Conservation (phyloP, 2,329 filamentous ascomycete species). For the Westerdykella aurantiaca region DNA sequence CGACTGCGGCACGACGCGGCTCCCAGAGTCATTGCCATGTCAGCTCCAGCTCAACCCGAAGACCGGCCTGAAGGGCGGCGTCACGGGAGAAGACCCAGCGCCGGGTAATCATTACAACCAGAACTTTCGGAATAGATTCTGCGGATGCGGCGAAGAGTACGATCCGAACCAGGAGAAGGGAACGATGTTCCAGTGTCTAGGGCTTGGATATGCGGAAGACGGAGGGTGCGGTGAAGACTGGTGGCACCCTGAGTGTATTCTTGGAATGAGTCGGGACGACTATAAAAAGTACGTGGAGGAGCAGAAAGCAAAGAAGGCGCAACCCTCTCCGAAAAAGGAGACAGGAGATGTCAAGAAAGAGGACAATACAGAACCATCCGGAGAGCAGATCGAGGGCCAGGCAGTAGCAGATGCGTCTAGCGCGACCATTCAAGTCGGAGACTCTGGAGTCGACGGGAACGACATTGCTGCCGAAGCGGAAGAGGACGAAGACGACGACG, state of each 20-base stretch:
- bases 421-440: conserved; percentile 16
- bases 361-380: conserved; percentile 10
- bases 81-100: conserved; percentile 68
- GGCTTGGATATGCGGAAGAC: conserved; percentile 69
- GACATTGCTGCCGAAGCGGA: conserved; percentile 46
- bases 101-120: conserved; percentile 85
- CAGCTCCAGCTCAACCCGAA: conserved; percentile 64
- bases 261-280: conserved; percentile 73
- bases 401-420: conserved; percentile 10
- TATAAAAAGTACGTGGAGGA: conserved; percentile 46
- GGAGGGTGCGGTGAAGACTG: conserved; percentile 95
- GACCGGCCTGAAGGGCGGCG: conserved; percentile 70
- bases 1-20: conserved; percentile 85
- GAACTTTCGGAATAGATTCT: conserved; percentile 91
- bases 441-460: conserved; percentile 25
- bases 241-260: conserved; percentile 91
- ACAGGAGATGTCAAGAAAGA: conserved; percentile 12
- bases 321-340: conserved; percentile 3
- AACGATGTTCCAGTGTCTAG: conserved; percentile 97
- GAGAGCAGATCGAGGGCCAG: conserved; percentile 9
- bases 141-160: conserved; percentile 81
- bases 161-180: conserved; percentile 85
- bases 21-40: conserved; percentile 67
- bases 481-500: conserved; percentile 45
- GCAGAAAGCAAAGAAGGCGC: conserved; percentile 10